Percentiles rank a stretch among this genome's conserved stretches.
phyloP scores from a whole-genome alignment of 495 filamentous ascomycete genomes.

The Talaromyces adpressus region DNA sequence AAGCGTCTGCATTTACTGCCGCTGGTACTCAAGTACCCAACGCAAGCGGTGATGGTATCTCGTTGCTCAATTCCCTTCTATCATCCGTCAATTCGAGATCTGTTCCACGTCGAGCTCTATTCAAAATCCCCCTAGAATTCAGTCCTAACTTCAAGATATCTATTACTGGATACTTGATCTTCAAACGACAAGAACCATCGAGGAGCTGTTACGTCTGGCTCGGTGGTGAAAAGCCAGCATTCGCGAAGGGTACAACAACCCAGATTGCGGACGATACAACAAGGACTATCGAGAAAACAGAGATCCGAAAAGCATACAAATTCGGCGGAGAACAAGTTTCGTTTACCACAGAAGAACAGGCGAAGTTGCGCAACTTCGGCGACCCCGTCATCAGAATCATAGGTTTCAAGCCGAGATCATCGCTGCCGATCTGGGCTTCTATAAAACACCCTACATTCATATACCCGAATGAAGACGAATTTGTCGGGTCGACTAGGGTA shows the following conservation, averaged over 20 bases:
- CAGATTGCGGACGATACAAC: slow-evolving; percentile 69
- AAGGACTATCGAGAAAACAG: slow-evolving; percentile 66
- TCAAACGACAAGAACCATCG: slow-evolving; percentile 73
- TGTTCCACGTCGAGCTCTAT: slow-evolving; percentile 77
- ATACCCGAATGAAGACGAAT: slow-evolving; percentile 88
- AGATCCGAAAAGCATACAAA: slow-evolving; percentile 89
- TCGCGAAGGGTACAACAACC: slow-evolving; percentile 65
- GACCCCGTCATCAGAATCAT: slow-evolving; percentile 80
- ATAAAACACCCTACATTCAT: slow-evolving; percentile 82
- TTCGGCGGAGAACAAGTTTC: slow-evolving; percentile 86
- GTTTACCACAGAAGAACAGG: slow-evolving; percentile 78
- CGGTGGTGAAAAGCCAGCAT: slow-evolving; percentile 72
- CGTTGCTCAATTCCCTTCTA: slow-evolving; percentile 72
- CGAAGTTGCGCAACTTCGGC: slow-evolving; percentile 68
- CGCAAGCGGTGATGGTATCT: slow-evolving; percentile 63
- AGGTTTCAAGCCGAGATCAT: slow-evolving; percentile 79
- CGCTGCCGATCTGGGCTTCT: slow-evolving; percentile 79
- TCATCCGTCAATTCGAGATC: slow-evolving; percentile 89
- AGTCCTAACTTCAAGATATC: slow-evolving; percentile 80
- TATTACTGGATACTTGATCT: slow-evolving; percentile 84
- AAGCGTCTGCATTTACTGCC: slow-evolving; percentile 50
- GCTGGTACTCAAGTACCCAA: slow-evolving; percentile 42
- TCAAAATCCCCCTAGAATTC: slow-evolving; percentile 80
- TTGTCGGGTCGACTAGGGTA: slow-evolving; percentile 82
- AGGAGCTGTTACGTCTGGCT: slow-evolving; percentile 82